Evolutionary conservation across 441 rosid genomes (phyloP).

Genomic region (Bruguiera hainesii): DNA sequence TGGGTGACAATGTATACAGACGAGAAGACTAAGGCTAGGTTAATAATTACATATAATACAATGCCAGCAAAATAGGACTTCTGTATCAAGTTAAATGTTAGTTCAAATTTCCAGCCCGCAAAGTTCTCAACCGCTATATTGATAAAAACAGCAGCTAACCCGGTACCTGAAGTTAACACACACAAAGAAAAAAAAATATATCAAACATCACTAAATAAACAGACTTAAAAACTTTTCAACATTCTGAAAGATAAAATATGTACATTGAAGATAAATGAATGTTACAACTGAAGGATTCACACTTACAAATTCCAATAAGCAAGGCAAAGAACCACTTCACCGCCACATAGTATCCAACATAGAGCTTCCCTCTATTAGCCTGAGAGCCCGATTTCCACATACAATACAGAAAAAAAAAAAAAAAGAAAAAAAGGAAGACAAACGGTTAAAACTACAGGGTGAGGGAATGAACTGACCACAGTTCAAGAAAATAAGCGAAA

Average conservation of each 20-base stretch:
- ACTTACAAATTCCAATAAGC: slow-evolving; percentile 88
- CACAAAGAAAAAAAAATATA: neutral
- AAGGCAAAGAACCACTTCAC: slow-evolving; percentile 97
- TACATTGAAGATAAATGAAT: neutral
- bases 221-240: neutral
- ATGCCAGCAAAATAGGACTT: slow-evolving; percentile 86
- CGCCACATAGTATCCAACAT: slow-evolving; percentile 61
- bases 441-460: no score
- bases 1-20: slow-evolving; percentile 83
- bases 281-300: neutral
- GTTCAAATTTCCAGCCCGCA: slow-evolving; percentile 91
- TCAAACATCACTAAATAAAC: neutral
- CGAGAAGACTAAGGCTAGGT: slow-evolving; percentile 77
- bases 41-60: slow-evolving; percentile 67
- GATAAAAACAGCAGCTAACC: slow-evolving; percentile 91
- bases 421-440: neutral
- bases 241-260: neutral
- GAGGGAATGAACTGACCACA: neutral
- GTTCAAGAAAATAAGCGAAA: neutral
- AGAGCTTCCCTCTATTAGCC: slow-evolving; percentile 92
- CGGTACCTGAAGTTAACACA: slow-evolving; percentile 64
- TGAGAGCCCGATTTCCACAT: slow-evolving; percentile 20
- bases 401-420: neutral
- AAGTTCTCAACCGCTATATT: slow-evolving; percentile 94
- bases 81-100: slow-evolving; percentile 79